Conservation (phyloP, 2,329 filamentous ascomycete genomes). For the Phialophora verrucosa region DNA sequence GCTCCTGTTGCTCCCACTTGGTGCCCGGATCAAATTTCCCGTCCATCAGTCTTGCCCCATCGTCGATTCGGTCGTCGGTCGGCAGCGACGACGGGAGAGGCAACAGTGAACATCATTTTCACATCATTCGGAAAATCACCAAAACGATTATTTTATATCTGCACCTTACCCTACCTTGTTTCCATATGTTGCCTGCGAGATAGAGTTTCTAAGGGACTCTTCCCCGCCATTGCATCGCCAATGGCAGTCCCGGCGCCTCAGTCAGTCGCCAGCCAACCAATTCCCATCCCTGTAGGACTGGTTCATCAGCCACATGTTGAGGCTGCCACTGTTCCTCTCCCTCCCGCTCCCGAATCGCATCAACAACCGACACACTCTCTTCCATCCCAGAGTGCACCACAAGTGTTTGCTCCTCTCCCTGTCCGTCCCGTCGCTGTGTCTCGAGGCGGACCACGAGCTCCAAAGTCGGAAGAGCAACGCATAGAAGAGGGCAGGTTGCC, state of each 20-base stretch:
- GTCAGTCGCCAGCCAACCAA: constrained; percentile 19
- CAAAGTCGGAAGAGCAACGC: constrained; percentile 32
- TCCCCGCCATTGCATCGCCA: constrained; percentile 17
- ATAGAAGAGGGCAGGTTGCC: constrained; percentile 34
- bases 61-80: constrained; percentile 5
- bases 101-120: not conserved
- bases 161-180: not conserved
- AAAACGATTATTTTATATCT: not conserved
- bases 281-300: constrained; percentile 13
- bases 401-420: constrained; percentile 32
- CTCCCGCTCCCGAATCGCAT: constrained; percentile 20
- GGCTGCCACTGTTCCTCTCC: constrained; percentile 6
- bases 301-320: constrained; percentile 21
- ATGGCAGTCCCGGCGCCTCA: constrained; percentile 14
- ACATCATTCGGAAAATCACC: not conserved
- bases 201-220: constrained; percentile 20
- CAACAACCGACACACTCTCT: constrained; percentile 2
- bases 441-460: constrained; percentile 25
- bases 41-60: constrained; percentile 11
- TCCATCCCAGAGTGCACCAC: constrained; percentile 22
- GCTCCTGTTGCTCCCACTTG: not conserved
- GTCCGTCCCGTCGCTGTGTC: constrained; percentile 21
- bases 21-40: constrained; percentile 15
- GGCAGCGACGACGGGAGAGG: constrained; percentile 14
- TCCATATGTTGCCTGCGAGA: not conserved